Conservation (phyloP, 2,329 filamentous ascomycete species). For the Sarocladium oryzae region DNA sequence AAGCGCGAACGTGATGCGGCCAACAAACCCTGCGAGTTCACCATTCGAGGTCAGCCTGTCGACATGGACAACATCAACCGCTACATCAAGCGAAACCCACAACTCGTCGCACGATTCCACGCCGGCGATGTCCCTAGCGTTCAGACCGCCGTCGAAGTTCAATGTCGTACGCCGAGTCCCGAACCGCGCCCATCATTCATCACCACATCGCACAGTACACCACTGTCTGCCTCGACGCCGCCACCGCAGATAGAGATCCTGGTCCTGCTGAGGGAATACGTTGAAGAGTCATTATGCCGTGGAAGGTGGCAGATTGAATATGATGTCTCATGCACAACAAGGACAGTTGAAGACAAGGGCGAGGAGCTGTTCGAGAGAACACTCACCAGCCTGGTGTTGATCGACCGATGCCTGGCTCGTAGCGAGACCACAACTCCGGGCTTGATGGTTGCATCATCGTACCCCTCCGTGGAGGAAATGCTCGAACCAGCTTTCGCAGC, state of each 20-base stretch:
- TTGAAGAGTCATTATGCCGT: constrained; percentile 22
- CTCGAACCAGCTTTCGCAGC: constrained; percentile 29
- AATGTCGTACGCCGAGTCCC: constrained; percentile 22
- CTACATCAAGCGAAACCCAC: constrained; percentile 33
- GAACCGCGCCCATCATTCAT: constrained; percentile 9
- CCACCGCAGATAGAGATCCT: constrained; percentile 20
- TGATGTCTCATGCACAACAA: constrained; percentile 21
- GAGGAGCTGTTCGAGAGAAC: constrained; percentile 29
- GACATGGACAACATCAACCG: constrained; percentile 33
- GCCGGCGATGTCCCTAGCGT: constrained; percentile 24
- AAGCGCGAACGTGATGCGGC: constrained; percentile 29
- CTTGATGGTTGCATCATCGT: constrained; percentile 24
- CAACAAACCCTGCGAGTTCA: constrained; percentile 27
- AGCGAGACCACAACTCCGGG: constrained; percentile 26
- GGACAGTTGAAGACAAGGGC: constrained; percentile 20
- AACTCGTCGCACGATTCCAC: constrained; percentile 24
- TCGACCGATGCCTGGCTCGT: constrained; percentile 26
- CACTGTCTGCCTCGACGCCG: not conserved
- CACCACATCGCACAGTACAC: not conserved
- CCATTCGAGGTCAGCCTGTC: constrained; percentile 31
- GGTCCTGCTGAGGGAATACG: constrained; percentile 22
- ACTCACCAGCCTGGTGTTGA: constrained; percentile 25
- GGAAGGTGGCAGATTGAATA: constrained; percentile 25
- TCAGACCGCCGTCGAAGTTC: constrained; percentile 25
- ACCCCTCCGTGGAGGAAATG: constrained; percentile 25